Evolutionary conservation across 345 rosid genomes (phyloP).

Genomic region (Rubroshorea leprosula): DNA sequence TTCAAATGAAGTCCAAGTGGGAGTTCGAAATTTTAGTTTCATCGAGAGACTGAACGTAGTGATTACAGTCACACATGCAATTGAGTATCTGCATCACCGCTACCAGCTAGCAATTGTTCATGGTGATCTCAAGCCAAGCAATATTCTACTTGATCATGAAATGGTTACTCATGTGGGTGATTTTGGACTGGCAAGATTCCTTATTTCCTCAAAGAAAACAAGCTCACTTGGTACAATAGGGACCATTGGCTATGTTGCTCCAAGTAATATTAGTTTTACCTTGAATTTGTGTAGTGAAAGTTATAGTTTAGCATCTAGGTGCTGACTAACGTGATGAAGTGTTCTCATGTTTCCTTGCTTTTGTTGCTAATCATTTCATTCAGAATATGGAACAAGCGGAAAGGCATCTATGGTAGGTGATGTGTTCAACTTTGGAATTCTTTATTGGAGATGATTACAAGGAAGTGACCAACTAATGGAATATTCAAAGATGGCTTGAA

Average conservation of each 20-base stretch:
- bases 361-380: neutral
- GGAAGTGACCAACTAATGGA: slow-evolving; percentile 22
- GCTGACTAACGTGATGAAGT: neutral
- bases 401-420: slow-evolving; percentile 19
- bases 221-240: slow-evolving; percentile 15
- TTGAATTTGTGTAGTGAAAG: neutral
- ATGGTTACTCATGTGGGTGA: slow-evolving; percentile 12
- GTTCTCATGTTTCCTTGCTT: too few species aligned
- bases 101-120: slow-evolving; percentile 13
- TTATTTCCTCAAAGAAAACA: neutral
- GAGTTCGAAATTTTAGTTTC: neutral
- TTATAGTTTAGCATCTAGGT: neutral
- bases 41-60: neutral
- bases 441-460: slow-evolving; percentile 27
- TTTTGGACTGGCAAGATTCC: slow-evolving; percentile 5
- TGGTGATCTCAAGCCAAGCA: slow-evolving; percentile 24
- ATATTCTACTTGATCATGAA: slow-evolving; percentile 12
- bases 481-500: slow-evolving; percentile 18
- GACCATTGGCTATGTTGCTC: slow-evolving; percentile 24
- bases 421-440: slow-evolving; percentile 29
- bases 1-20: neutral
- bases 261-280: slow-evolving; percentile 21
- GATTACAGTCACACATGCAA: slow-evolving; percentile 4
- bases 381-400: slow-evolving; percentile 33
- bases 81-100: slow-evolving; percentile 21